These are phyloP conservation scores for Chalciporus pseudorubinellus DNA, from an alignment of 768 basidiomycete species.

Conservation along the genomic window DNA sequence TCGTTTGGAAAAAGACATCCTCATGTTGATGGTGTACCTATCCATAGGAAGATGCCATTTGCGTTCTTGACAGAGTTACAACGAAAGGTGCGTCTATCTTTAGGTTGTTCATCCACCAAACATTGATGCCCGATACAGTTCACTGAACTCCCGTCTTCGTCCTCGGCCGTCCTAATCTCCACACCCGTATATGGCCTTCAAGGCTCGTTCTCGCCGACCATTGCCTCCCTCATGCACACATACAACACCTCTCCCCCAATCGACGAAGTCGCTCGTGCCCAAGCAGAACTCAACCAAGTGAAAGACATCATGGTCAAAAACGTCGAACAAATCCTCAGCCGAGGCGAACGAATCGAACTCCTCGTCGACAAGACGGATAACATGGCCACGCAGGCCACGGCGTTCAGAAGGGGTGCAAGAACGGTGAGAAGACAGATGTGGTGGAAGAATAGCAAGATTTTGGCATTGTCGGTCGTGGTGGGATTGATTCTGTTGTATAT, in stretches of 20 bases:
- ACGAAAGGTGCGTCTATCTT: constrained; percentile 48
- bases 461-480: constrained; percentile 69
- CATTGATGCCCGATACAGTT: constrained; percentile 42
- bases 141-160: constrained; percentile 59
- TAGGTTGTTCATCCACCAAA: constrained; percentile 2
- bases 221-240: constrained; percentile 75
- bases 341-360: constrained; percentile 94
- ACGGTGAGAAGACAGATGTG: constrained; percentile 84
- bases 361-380: constrained; percentile 96
- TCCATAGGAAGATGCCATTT: constrained; percentile 81
- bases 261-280: constrained; percentile 89
- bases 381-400: constrained; percentile 91
- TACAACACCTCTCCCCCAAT: constrained; percentile 87
- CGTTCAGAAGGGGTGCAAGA: constrained; percentile 86
- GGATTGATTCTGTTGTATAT: constrained; percentile 75
- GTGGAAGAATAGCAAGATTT: constrained; percentile 78
- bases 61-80: constrained; percentile 89
- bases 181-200: constrained; percentile 65
- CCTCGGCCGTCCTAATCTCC: constrained; percentile 46
- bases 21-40: neutral
- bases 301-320: constrained; percentile 99
- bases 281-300: constrained; percentile 82
- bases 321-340: constrained; percentile 90
- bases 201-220: constrained; percentile 65
- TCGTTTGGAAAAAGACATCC: too few relatives aligned